Conservation (phyloP, 768 basidiomycete genomes). For the Collybia mongolica region DNA sequence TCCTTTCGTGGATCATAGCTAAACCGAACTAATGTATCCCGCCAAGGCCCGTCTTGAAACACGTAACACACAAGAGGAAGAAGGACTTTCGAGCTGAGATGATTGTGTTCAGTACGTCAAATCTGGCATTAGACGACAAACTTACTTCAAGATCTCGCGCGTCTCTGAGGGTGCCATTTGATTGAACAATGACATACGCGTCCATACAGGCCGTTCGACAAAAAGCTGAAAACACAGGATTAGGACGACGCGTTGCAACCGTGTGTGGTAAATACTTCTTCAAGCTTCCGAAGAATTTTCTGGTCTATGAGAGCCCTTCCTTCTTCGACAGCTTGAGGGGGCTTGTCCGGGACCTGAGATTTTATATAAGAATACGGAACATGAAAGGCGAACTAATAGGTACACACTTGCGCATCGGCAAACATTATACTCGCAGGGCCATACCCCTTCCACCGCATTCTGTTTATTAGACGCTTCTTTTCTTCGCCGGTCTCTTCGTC, state of each 20-base stretch:
- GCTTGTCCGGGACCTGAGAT: slow-evolving; percentile 62
- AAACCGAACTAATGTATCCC: slow-evolving; percentile 83
- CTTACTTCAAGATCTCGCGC: slow-evolving; percentile 76
- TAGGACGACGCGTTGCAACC: background rate
- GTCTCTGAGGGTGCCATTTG: slow-evolving; percentile 71
- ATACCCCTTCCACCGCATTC: slow-evolving; percentile 82
- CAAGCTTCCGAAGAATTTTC: slow-evolving; percentile 50
- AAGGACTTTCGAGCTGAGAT: slow-evolving; percentile 70
- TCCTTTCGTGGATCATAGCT: slow-evolving; percentile 88
- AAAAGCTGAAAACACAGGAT: slow-evolving; percentile 53
- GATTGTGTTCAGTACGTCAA: slow-evolving; percentile 4
- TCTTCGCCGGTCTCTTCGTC: slow-evolving; percentile 81
- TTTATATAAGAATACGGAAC: too few relatives aligned
- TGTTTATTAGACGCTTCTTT: slow-evolving; percentile 80
- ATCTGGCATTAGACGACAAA: background rate
- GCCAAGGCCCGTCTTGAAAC: slow-evolving; percentile 93
- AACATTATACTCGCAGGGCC: slow-evolving; percentile 74
- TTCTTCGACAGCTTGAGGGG: slow-evolving; percentile 61
- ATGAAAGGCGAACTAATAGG: background rate
- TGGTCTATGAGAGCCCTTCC: slow-evolving; percentile 54
- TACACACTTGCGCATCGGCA: slow-evolving; percentile 51
- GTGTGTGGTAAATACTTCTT: slow-evolving; percentile 39
- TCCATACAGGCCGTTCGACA: slow-evolving; percentile 81
- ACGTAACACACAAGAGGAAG: slow-evolving; percentile 83
- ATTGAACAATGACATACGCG: slow-evolving; percentile 80